Percentiles rank a stretch among this genome's conserved stretches.
Conservation (phyloP, 75 land plant species). For the Cryptomeria japonica region DNA sequence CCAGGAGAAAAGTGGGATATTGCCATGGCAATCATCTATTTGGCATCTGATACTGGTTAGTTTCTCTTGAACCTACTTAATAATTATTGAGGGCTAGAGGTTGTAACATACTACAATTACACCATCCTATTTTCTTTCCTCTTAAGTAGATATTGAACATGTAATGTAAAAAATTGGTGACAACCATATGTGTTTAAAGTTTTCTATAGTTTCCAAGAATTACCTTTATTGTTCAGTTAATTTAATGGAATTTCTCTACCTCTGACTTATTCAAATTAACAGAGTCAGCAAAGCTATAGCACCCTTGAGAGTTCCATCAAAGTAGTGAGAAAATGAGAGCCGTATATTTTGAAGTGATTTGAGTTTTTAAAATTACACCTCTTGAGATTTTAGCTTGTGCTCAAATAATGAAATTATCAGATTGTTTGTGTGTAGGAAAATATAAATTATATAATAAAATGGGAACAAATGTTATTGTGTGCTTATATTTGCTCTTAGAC, state of each 20-base stretch:
- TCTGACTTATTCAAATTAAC: background rate
- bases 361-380: background rate
- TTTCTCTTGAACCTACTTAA: slow-evolving; percentile 1
- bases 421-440: background rate
- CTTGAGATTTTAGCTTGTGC: background rate
- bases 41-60: slow-evolving; percentile 89
- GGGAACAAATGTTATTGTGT: background rate
- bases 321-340: background rate
- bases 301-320: background rate
- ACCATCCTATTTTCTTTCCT: background rate
- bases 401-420: background rate
- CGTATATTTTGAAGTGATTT: background rate
- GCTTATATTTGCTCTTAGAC: background rate
- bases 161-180: background rate
- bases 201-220: background rate
- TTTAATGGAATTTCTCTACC: background rate
- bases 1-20: slow-evolving; percentile 97
- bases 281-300: background rate
- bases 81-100: background rate
- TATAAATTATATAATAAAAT: background rate
- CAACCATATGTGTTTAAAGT: background rate
- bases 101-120: background rate
- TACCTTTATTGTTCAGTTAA: background rate
- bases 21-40: slow-evolving; percentile 91
- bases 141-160: background rate